Evolutionary conservation across 345 rosid species (phyloP).

Genomic region (Viola odorata): DNA sequence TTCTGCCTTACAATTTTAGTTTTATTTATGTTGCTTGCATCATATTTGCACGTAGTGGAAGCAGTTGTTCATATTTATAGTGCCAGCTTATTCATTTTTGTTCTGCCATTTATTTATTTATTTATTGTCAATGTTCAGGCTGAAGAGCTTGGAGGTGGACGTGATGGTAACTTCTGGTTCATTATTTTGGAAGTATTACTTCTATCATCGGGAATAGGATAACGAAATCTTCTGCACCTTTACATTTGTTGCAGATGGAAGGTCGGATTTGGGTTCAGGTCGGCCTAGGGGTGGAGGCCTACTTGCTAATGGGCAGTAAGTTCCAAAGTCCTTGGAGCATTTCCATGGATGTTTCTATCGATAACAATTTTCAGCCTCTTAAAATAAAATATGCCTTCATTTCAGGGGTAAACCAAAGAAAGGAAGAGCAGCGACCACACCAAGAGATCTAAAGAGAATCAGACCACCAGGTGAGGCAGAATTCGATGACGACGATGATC

Average conservation of each 20-base stretch:
- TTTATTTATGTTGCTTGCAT: no score
- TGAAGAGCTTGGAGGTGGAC: conserved; percentile 36
- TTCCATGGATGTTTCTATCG: not conserved
- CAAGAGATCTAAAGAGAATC: conserved; percentile 31
- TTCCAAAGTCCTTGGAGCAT: not conserved
- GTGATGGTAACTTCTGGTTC: conserved; percentile 27
- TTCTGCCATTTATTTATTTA: conserved; percentile 9
- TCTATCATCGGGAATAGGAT: not conserved
- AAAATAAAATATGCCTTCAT: not conserved
- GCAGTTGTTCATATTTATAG: no score
- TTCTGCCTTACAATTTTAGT: no score
- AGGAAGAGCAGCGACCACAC: conserved; percentile 23
- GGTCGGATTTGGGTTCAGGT: conserved; percentile 27
- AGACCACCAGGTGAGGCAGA: conserved; percentile 29
- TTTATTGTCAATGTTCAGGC: conserved; percentile 28
- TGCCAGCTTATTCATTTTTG: no score
- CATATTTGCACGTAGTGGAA: no score
- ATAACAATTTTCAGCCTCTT: no score
- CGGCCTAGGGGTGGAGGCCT: conserved; percentile 29
- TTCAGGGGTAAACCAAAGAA: conserved; percentile 45
- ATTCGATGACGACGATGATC: conserved; percentile 42
- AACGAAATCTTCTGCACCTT: not conserved
- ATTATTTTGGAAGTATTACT: not conserved
- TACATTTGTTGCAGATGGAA: conserved; percentile 35
- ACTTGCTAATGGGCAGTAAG: conserved; percentile 36